phyloP scores from a whole-genome alignment of 352 stramenopile species.

The Lagenidium sp. region DNA sequence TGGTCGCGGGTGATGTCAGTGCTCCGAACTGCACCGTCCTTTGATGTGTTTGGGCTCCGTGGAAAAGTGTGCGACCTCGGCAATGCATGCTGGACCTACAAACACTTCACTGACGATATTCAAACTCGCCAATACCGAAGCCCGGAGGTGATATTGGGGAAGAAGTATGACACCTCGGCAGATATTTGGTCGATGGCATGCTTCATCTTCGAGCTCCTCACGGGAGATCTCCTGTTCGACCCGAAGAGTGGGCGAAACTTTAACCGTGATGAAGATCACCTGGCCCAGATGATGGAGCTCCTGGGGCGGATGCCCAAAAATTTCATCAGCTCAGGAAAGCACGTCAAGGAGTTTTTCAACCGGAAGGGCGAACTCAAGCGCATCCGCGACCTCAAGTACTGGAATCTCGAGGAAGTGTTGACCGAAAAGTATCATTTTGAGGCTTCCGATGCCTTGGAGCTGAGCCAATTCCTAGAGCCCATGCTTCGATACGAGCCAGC shows the following conservation, averaged over 20 bases:
- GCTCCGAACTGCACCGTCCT: slow-evolving; percentile 25
- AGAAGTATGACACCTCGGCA: slow-evolving; percentile 96
- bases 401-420: slow-evolving; percentile 95
- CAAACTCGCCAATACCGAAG: slow-evolving; percentile 99
- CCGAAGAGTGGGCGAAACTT: slow-evolving; percentile 87
- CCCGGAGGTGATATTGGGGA: slow-evolving; percentile 96
- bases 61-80: slow-evolving; percentile 97
- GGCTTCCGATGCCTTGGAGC: slow-evolving; percentile 70
- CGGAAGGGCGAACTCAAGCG: slow-evolving; percentile 95
- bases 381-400: slow-evolving; percentile 98
- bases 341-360: slow-evolving; percentile 97
- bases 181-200: slow-evolving; percentile 99
- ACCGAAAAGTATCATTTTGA: slow-evolving; percentile 95
- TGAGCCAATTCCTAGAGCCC: slow-evolving; percentile 92
- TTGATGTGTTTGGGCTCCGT: slow-evolving; percentile 56
- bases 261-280: slow-evolving; percentile 93
- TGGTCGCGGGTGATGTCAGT: slow-evolving; percentile 34
- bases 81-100: slow-evolving; percentile 98
- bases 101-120: slow-evolving; percentile 99
- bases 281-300: slow-evolving; percentile 99
- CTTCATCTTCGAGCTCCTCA: slow-evolving; percentile 99
- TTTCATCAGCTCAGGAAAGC: slow-evolving; percentile 86
- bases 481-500: slow-evolving; percentile 88
- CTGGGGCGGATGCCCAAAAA: slow-evolving; percentile 95
- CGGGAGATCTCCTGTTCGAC: slow-evolving; percentile 99